phyloP scores from a whole-genome alignment of 768 basidiomycete species.

The Trametes cingulata region DNA sequence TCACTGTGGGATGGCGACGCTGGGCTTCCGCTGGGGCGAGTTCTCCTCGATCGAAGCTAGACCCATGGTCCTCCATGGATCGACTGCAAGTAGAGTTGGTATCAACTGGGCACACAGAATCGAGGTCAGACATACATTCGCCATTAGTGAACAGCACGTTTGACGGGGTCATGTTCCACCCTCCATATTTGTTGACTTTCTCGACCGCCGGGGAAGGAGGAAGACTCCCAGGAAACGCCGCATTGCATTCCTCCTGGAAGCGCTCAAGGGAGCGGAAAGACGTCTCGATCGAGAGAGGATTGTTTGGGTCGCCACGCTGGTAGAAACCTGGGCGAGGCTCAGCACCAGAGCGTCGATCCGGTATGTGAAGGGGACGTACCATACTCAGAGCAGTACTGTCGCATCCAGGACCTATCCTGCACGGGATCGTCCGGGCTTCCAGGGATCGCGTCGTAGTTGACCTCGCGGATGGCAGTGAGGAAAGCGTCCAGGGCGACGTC shows the following conservation, averaged over 20 bases:
- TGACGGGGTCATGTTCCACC: constrained; percentile 51
- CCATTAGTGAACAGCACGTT: constrained; percentile 52
- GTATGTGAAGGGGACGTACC: constrained; percentile 28
- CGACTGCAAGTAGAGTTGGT: constrained; percentile 34
- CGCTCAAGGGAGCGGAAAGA: constrained; percentile 45
- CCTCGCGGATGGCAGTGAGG: constrained; percentile 42
- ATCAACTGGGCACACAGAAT: not conserved
- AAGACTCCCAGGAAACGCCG: constrained; percentile 40
- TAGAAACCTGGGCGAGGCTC: constrained; percentile 40
- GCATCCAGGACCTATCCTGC: constrained; percentile 49
- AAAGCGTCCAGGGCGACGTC: constrained; percentile 43
- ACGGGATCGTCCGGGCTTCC: constrained; percentile 44
- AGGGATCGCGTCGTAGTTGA: constrained; percentile 48
- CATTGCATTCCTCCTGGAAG: constrained; percentile 48
- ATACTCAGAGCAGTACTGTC: constrained; percentile 55
- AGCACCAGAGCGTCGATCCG: not conserved
- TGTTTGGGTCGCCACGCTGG: constrained; percentile 47
- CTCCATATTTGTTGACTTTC: constrained; percentile 51
- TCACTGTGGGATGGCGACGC: constrained; percentile 41
- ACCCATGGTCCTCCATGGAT: constrained; percentile 55
- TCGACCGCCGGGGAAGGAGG: constrained; percentile 43
- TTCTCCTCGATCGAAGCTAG: constrained; percentile 50
- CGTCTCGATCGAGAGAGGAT: constrained; percentile 50
- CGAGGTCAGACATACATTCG: constrained; percentile 40
- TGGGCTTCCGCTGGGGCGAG: constrained; percentile 44